Evolutionary conservation across 768 basidiomycete genomes (phyloP).

Genomic region (Rhizopogon rudus): DNA sequence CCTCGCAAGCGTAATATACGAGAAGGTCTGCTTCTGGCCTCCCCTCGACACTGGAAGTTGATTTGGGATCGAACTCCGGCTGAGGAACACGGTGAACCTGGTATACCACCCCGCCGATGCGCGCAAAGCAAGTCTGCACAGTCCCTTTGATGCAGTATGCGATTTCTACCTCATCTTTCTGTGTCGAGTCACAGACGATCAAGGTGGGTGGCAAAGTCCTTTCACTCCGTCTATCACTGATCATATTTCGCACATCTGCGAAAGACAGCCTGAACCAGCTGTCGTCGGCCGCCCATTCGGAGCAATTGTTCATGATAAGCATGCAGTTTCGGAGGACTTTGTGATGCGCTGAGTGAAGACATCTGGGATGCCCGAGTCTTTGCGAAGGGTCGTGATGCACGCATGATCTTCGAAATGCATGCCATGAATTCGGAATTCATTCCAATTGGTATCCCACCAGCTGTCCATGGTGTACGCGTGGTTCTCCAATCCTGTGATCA

Average conservation of each 20-base stretch:
- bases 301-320: conserved; percentile 17
- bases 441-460: conserved; percentile 27
- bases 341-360: background rate
- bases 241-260: background rate
- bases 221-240: background rate
- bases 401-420: conserved; percentile 33
- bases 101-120: background rate
- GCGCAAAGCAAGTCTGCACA: background rate
- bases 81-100: background rate
- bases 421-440: conserved; percentile 20
- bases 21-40: no score
- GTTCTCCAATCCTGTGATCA: conserved; percentile 35
- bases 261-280: background rate
- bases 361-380: background rate
- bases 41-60: no score
- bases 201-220: background rate
- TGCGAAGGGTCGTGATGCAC: conserved; percentile 21
- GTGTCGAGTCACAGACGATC: background rate
- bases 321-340: conserved; percentile 15
- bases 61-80: background rate
- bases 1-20: no score
- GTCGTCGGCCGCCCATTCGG: background rate
- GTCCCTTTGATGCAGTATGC: background rate
- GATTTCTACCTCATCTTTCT: no score
- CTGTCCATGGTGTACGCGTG: conserved; percentile 22